Evolutionary conservation across 2,329 filamentous ascomycete species (phyloP), one percentile per base, ranked within the genome.

Genomic region (Scolecobasidium constrictum): DNA sequence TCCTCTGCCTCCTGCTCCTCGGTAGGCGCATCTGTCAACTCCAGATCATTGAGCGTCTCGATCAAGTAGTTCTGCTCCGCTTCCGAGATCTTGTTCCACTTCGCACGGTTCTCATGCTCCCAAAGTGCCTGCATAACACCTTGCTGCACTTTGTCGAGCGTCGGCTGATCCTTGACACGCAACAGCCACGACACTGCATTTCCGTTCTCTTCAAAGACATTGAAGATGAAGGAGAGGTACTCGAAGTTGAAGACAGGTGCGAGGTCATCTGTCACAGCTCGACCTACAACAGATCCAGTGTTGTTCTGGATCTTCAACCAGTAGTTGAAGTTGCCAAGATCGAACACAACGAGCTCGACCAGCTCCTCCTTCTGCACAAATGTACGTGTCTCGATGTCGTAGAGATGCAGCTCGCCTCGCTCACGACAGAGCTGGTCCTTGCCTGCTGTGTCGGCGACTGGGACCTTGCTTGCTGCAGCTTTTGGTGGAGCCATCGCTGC

Each of bases 201-300:
- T 2, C 88, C 86, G 61, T 95, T 86, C 26, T 81, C 74, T 12
- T 83, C 76, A 59, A 94, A 96, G 59, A 95, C 87, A 56, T 98
- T 98, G 73, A 98, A 98, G 56, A 98, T 95, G 60, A 96, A 96
- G 0, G 90, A 96, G n/a, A 94, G 72, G 54, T 90, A 96, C 61
- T 98, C 92, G 51, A 95, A 96, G 65, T 96, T 96, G 70, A 96
- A 98, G 16, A 98, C 88, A 0, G 92, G 92, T 54, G 96, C 96
- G 62, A 96, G 86, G 52, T 98, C 92, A 5, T 86, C 82, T 21
- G 87, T 71, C 21, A 98, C 78, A 2, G 82, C 75, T 50, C 94
- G 85, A 17, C 87, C 87, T 2, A 98, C 69, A 86, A 87, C 95
- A 42, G 88, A 79, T 54, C 78, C 80, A 23, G 85, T 77, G 31